phyloP scores from a whole-genome alignment of 768 basidiomycete genomes.

The Tremella fuciformis region DNA sequence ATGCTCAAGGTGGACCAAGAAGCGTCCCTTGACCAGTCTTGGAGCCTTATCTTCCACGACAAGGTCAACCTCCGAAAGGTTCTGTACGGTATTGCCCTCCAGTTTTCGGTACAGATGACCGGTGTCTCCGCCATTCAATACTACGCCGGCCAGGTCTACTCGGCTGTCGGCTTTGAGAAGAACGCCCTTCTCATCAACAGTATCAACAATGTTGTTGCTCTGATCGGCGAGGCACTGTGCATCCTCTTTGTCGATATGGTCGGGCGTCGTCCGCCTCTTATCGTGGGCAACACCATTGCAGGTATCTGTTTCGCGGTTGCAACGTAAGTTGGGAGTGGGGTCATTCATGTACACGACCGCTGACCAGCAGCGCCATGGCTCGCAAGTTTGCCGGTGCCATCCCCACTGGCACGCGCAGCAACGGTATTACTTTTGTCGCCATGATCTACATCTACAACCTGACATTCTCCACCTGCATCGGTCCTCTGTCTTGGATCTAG shows the following conservation, averaged over 20 bases:
- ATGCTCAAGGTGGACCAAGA: conserved; percentile 45
- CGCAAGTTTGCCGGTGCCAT: conserved; percentile 21
- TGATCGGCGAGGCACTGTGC: conserved; percentile 60
- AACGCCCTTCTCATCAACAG: conserved; percentile 63
- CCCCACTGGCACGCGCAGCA: conserved; percentile 17
- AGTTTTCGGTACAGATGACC: conserved; percentile 64
- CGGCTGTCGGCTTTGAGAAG: conserved; percentile 30
- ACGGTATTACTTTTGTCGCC: conserved; percentile 36
- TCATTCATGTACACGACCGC: not conserved
- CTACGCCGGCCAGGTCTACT: conserved; percentile 52
- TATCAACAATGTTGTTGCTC: conserved; percentile 68
- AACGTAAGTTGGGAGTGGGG: conserved; percentile 21
- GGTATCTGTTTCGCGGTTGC: conserved; percentile 38
- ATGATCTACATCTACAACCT: conserved; percentile 58
- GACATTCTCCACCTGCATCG: conserved; percentile 62
- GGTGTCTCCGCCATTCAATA: conserved; percentile 62
- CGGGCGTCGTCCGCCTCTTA: conserved; percentile 60
- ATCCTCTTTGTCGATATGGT: conserved; percentile 65
- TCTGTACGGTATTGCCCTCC: conserved; percentile 52
- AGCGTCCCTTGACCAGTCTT: conserved; percentile 51
- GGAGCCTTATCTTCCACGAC: conserved; percentile 51
- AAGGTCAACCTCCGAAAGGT: conserved; percentile 29
- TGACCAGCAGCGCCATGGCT: conserved; percentile 17
- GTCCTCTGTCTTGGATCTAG: conserved; percentile 60
- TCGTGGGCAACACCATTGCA: conserved; percentile 35